Base-by-base conservation (phyloP, 1,284 basidiomycete genomes). In the Cutaneotrichosporon mucoides region DNA sequence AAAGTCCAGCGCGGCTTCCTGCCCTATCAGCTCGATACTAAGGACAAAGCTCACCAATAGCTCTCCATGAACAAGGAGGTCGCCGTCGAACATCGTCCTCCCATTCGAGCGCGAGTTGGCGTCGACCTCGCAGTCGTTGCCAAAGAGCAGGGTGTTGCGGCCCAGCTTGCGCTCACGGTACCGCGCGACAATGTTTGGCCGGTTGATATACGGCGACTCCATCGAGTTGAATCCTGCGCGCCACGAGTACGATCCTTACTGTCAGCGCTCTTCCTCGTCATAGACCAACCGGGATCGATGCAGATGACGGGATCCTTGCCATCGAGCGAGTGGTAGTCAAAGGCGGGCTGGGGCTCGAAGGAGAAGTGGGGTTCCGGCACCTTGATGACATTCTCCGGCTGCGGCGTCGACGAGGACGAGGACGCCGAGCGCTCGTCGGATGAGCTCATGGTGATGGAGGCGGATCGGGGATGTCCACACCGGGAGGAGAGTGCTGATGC, bases 1-100 rank as follows among this genome's bases (percentile, higher is more conserved):
- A 78, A 89, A 94, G 79, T 99, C 95, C 52, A 99, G 80, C 3
- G 91, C 89, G 73, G 90, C 88, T 82, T 99, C 95, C 24, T 24
- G 24, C 24, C 24, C 2, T 24, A 3, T 24, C 24, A 24, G 24
- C 24, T 24, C 24, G 24, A 24, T 3, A 3, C 24, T 3, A 24
- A 24, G 24, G 3, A 3, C 3, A 3, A 24, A 24, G 24, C 24
- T 24, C 24, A 24, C 24, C 82, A 96, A 80, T 42, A 90, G 86
- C 76, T 96, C 94, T 68, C 88, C 89, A 74, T 92, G 93, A 66
- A 91, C 82, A 53, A 96, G 76, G 24, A 95, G 84, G 71, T 95
- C 93, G 1, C 90, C 91, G 75, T 96, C 93, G 86, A 88, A 95
- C 64, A 92, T 87, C 1, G 85, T 86, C 69, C 85, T 86, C 11